Evolutionary conservation across 192 early-diverging fungal genomes (phyloP).

Genomic region (Cetraspora pellucida): DNA sequence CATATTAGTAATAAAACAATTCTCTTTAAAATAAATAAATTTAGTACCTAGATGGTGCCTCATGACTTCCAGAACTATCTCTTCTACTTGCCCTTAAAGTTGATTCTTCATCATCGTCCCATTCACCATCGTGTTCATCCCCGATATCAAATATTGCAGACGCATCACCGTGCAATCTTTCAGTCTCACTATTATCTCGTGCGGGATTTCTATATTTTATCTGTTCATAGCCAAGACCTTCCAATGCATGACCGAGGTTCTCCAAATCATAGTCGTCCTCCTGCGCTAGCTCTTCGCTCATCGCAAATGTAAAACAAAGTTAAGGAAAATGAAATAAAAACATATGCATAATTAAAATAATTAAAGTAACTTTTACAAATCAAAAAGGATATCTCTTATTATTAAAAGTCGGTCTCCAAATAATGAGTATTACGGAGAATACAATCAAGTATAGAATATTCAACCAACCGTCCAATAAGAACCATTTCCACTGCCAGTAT

Average conservation of each 20-base stretch:
- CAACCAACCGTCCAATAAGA: conserved; percentile 90
- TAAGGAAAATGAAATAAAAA: neutral
- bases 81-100: conserved; percentile 3
- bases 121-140: conserved; percentile 56
- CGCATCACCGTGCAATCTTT: conserved; percentile 40
- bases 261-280: conserved; percentile 71
- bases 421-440: conserved; percentile 74
- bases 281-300: conserved; percentile 30
- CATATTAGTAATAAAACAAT: neutral
- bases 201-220: conserved; percentile 45
- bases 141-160: conserved; percentile 64
- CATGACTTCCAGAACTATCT: conserved; percentile 1
- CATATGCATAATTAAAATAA: neutral
- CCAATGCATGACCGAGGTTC: conserved; percentile 52
- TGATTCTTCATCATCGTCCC: conserved; percentile 16
- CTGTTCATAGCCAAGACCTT: conserved; percentile 52
- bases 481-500: conserved; percentile 88
- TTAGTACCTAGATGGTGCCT: conserved; percentile 2
- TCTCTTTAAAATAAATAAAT: neutral
- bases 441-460: conserved; percentile 87
- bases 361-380: neutral
- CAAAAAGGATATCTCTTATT: conserved; percentile 61
- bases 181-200: neutral
- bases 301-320: conserved; percentile 12
- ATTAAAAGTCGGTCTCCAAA: conserved; percentile 92